These are phyloP conservation scores for Skeletonema marinoi DNA, from an alignment of 108 stramenopile species.

Conservation along the genomic window DNA sequence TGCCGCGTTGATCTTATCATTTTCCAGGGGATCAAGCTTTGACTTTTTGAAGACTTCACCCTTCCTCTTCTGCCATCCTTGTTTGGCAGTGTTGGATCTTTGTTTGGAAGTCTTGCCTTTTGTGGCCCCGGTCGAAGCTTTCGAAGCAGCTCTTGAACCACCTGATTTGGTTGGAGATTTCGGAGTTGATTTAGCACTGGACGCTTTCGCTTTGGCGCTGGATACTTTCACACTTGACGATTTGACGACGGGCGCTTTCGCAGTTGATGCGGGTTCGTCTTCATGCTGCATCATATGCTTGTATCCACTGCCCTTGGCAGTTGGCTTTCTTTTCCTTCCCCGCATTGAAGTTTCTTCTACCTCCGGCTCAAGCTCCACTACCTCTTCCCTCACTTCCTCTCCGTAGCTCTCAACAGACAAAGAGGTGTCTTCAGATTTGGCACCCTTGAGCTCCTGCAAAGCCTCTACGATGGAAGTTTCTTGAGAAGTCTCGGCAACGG, in stretches of 20 bases:
- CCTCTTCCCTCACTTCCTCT: not conserved
- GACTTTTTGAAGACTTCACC: not conserved
- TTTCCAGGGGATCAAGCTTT: not conserved
- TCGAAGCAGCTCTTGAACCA: not conserved
- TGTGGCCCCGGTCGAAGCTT: not conserved
- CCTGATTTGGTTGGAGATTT: not conserved
- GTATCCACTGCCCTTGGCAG: not conserved
- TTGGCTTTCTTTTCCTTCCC: conserved; percentile 1
- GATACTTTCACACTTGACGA: not conserved
- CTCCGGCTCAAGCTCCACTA: not conserved
- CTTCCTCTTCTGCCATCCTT: conserved; percentile 4
- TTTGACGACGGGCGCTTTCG: not conserved
- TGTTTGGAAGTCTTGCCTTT: not conserved
- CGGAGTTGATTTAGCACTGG: not conserved
- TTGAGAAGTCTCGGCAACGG: not conserved
- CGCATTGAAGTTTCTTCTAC: not conserved
- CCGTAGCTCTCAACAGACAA: not conserved
- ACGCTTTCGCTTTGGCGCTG: not conserved
- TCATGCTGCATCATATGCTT: not conserved
- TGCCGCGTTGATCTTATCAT: not conserved
- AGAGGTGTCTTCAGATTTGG: not conserved
- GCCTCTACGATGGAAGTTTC: not conserved
- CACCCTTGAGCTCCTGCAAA: not conserved
- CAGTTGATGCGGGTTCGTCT: not conserved
- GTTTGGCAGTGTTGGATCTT: not conserved